A percentile compares a stretch with the other conserved stretches of the same genome.
Conservation (phyloP, 192 early-diverging fungal genomes). For the Backusella luteola region DNA sequence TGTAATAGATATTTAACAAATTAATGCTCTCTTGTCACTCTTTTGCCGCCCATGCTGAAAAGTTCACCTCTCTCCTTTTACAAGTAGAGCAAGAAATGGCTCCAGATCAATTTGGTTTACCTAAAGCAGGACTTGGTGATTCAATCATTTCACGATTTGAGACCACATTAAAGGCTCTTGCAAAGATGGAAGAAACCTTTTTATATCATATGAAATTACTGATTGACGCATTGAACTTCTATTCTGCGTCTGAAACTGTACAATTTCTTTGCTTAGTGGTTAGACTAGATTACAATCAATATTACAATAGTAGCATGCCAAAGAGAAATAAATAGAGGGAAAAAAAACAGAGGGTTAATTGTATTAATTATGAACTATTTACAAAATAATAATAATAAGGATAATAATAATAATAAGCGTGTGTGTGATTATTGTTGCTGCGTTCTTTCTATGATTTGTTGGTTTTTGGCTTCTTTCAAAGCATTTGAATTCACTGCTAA, state of each 20-base stretch:
- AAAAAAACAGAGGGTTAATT: background rate
- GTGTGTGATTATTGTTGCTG: background rate
- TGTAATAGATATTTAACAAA: constrained; percentile 61
- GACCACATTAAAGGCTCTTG: constrained; percentile 39
- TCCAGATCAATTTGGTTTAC: constrained; percentile 24
- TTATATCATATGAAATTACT: constrained; percentile 65
- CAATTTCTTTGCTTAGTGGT: constrained; percentile 64
- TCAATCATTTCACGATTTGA: constrained; percentile 29
- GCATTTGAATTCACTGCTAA: constrained; percentile 53
- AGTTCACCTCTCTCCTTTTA: constrained; percentile 45
- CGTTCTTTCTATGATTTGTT: background rate
- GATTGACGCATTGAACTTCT: constrained; percentile 78
- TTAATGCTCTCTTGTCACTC: constrained; percentile 56
- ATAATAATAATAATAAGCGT: background rate
- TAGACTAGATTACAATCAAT: constrained; percentile 74
- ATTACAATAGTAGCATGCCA: constrained; percentile 45
- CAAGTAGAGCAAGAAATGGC: constrained; percentile 36
- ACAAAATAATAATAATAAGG: background rate
- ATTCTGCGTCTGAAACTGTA: constrained; percentile 65
- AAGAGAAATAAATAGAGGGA: background rate
- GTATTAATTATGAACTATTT: constrained; percentile 8
- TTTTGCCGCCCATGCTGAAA: constrained; percentile 57
- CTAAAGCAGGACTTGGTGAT: constrained; percentile 35
- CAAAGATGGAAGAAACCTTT: constrained; percentile 62
- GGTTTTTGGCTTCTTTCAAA: constrained; percentile 1